A percentile compares a stretch with the other conserved stretches of the same genome.
These are phyloP conservation scores for Malbranchea zuffiana DNA, from an alignment of 2,329 filamentous ascomycete genomes.

Conservation along the genomic window DNA sequence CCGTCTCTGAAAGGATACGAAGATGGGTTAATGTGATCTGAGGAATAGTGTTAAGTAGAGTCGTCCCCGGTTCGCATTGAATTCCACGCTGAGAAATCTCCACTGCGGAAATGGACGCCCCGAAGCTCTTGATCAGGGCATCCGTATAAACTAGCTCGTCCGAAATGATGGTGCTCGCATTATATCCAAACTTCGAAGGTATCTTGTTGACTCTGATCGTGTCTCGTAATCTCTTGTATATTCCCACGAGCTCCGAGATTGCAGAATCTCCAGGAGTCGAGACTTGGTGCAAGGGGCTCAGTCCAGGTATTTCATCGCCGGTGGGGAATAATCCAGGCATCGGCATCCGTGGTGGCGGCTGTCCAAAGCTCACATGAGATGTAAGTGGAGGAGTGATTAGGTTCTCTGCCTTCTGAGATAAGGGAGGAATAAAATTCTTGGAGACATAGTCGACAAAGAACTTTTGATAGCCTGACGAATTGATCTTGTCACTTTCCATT, in stretches of 20 bases:
- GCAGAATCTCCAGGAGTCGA: slow-evolving; percentile 24
- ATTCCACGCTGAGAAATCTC: slow-evolving; percentile 88
- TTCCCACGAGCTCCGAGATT: slow-evolving; percentile 40
- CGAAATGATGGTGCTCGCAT: slow-evolving; percentile 28
- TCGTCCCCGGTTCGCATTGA: slow-evolving; percentile 60
- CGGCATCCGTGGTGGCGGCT: slow-evolving; percentile 21
- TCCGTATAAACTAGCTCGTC: slow-evolving; percentile 42
- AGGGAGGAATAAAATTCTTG: slow-evolving; percentile 40
- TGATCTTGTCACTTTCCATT: slow-evolving; percentile 26
- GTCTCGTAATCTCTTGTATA: slow-evolving; percentile 47
- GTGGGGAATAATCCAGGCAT: slow-evolving; percentile 33
- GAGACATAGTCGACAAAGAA: slow-evolving; percentile 43
- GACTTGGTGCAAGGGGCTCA: slow-evolving; percentile 23
- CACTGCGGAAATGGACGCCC: slow-evolving; percentile 73
- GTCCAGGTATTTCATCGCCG: slow-evolving; percentile 23
- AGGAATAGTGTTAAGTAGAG: slow-evolving; percentile 71
- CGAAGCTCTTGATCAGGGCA: slow-evolving; percentile 45
- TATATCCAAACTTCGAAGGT: slow-evolving; percentile 36
- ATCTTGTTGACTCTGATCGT: slow-evolving; percentile 44
- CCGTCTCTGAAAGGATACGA: slow-evolving; percentile 78
- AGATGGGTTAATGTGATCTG: slow-evolving; percentile 77
- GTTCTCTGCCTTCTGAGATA: slow-evolving; percentile 35
- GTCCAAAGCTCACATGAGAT: slow-evolving; percentile 22
- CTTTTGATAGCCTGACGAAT: slow-evolving; percentile 34
- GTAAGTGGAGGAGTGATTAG: slow-evolving; percentile 21